phyloP scores from a whole-genome alignment of 495 filamentous ascomycete species.

The Geoglossum glabrum region DNA sequence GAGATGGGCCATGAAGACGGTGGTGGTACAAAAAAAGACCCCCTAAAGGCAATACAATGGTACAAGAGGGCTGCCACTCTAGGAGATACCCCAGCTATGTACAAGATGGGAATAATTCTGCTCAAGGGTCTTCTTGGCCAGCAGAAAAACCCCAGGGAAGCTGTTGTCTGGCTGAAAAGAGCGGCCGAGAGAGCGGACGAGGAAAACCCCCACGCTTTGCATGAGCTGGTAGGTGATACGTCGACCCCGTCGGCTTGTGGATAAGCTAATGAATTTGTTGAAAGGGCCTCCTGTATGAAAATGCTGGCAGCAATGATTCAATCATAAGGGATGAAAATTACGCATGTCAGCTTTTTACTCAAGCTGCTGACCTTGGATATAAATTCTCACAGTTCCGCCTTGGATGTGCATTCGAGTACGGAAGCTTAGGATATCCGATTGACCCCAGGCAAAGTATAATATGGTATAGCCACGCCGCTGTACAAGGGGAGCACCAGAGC shows the following conservation, averaged over 20 bases:
- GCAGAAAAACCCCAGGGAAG: conserved; percentile 62
- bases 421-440: conserved; percentile 57
- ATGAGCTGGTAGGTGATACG: conserved; percentile 42
- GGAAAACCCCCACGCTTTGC: conserved; percentile 87
- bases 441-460: conserved; percentile 68
- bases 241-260: background rate
- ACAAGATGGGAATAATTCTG: conserved; percentile 92
- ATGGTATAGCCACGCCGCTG: conserved; percentile 83
- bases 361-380: conserved; percentile 82
- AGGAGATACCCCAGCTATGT: conserved; percentile 86
- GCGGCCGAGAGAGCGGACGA: conserved; percentile 74
- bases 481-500: conserved; percentile 85
- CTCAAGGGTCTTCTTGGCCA: conserved; percentile 90
- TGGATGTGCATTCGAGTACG: conserved; percentile 78
- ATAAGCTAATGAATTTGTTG: background rate
- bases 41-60: conserved; percentile 89
- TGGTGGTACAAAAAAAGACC: conserved; percentile 64
- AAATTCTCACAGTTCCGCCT: conserved; percentile 87
- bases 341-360: conserved; percentile 56
- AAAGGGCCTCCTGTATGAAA: conserved; percentile 58
- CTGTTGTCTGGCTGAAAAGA: conserved; percentile 75
- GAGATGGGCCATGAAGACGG: conserved; percentile 79
- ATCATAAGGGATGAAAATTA: conserved; percentile 65
- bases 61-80: conserved; percentile 82
- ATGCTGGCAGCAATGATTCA: conserved; percentile 33